Base-by-base conservation (phyloP, 75 land plant genomes). In the Pinus taeda region DNA sequence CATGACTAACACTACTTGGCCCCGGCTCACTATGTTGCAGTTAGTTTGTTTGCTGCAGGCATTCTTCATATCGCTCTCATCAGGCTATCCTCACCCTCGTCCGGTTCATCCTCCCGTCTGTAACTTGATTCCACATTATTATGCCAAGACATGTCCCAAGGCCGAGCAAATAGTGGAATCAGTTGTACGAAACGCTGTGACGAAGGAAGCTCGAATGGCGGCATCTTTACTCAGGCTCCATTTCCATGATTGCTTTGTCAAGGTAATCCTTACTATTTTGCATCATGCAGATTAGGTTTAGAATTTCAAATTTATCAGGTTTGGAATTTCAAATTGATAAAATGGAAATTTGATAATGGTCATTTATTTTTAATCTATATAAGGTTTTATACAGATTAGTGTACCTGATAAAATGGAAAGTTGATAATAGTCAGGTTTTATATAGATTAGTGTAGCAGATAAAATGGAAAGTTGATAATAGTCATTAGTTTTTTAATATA, bases 61-160 rank as follows among this genome's bases (percentile, higher is more conserved):
- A 30, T 66, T 66, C 36, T 30, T 18, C 20, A 0, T 15, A 6
- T 66, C 70, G 14, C 14, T 37, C 37, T 29, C 70, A 36, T 49
- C 11, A 9, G 55, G 2, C 55, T 9, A 49, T 9, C 55, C 55
- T 49, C 12, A 9, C 12, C 55, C 12, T 49, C n/a, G 4, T 30
- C 69, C 69, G 18, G 33, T 15, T 29, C 6, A 29, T 63, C 1
- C 9, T 39, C 42, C 42, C 4, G 55, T 49, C 15, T 13, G 24
- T 14, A 79, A 81, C 56, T 82, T 93, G 60, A 74, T 81, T 56
- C 80, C 85, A 4, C 77, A 78, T 59, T 75, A 74, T 45, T 58
- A 60, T 6, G 60, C n/a, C 60, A n/a, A 59, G 21, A 18, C 60
- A n/a, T 59, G 60, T n/a, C 60, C 60, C 18, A 59, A 3, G 60